A percentile compares a stretch with the other conserved stretches of the same genome.
Evolutionary conservation across 2,329 filamentous ascomycete genomes (phyloP).

Genomic region (Diaporthe ampelina): DNA sequence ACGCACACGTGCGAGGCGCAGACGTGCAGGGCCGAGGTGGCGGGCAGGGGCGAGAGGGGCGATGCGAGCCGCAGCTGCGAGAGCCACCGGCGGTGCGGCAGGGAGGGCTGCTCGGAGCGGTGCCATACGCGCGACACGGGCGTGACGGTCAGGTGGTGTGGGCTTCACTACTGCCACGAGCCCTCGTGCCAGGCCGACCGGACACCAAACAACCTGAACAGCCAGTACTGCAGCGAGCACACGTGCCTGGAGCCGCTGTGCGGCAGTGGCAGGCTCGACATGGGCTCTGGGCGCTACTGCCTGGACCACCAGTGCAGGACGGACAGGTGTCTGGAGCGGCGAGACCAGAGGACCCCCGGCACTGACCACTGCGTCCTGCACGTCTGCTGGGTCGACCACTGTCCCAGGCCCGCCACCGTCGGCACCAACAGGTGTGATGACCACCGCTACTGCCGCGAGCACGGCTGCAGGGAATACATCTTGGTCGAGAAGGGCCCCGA

Average conservation of each 20-base stretch:
- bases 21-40: constrained; percentile 39
- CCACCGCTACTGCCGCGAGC: constrained; percentile 25
- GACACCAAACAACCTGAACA: background rate
- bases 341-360: constrained; percentile 26
- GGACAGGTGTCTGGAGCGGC: constrained; percentile 34
- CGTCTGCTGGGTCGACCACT: constrained; percentile 33
- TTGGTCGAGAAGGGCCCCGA: constrained; percentile 33
- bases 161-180: constrained; percentile 41
- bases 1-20: constrained; percentile 42
- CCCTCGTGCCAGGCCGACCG: constrained; percentile 29
- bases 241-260: constrained; percentile 35
- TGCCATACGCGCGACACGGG: constrained; percentile 41
- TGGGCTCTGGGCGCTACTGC: constrained; percentile 33
- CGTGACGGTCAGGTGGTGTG: constrained; percentile 36
- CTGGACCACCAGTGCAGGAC: constrained; percentile 32
- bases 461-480: constrained; percentile 34
- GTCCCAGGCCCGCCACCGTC: constrained; percentile 1
- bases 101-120: constrained; percentile 34
- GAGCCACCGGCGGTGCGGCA: constrained; percentile 40
- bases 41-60: constrained; percentile 28
- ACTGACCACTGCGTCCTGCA: constrained; percentile 34
- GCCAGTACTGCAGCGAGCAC: constrained; percentile 29
- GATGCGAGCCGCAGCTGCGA: constrained; percentile 38
- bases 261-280: constrained; percentile 4
- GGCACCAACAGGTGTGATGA: constrained; percentile 29